Evolutionary conservation across 2,329 filamentous ascomycete genomes (phyloP), one percentile per base, ranked within the genome.

Genomic region (Diplodia corticola): DNA sequence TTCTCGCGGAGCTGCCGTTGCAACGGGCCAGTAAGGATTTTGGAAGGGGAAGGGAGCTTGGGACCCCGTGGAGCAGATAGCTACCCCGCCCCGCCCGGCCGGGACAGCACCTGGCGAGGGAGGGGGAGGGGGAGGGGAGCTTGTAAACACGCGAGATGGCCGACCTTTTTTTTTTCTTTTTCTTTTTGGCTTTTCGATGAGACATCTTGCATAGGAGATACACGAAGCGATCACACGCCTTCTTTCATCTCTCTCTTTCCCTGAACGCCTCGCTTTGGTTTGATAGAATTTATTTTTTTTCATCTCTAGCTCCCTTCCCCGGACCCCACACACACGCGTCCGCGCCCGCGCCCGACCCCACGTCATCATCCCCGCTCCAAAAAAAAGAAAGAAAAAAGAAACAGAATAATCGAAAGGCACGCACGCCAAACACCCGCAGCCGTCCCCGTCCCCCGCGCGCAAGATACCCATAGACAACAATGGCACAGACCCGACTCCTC

Each of bases 401-500:
- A 17, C 17, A n/a, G n/a, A n/a, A n/a, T n/a, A n/a, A n/a, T n/a
- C 33, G 9, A 35, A 6, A 9, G 33, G 13, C 33, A 12, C 33
- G 9, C 33, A 2, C 13, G 10, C 33, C 33, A 35, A 35, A n/a
- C 33, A 35, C 13, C 33, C 13, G 9, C 33, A 35, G 33, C 53
- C 53, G 7, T 9, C n/a, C 2, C 35, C 55, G 35, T n/a, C 22
- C 55, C 9, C 35, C 53, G 13, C 22, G 10, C 24, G 7, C 24
- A 26, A 26, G 12, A 26, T 17, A 9, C 35, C 28, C 20, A 26
- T 28, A 15, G 17, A 7, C 22, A 26, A 4, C 28, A 13, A 35
- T 7, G 22, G 17, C 17, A 26, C 5, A 10, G 60, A 24, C 35
- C 10, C 33, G 46, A 17, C 84, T 95, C 71, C 87, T 96, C 66